Evolutionary conservation across 2,329 filamentous ascomycete genomes (phyloP).

Genomic region (Fusarium piperis): DNA sequence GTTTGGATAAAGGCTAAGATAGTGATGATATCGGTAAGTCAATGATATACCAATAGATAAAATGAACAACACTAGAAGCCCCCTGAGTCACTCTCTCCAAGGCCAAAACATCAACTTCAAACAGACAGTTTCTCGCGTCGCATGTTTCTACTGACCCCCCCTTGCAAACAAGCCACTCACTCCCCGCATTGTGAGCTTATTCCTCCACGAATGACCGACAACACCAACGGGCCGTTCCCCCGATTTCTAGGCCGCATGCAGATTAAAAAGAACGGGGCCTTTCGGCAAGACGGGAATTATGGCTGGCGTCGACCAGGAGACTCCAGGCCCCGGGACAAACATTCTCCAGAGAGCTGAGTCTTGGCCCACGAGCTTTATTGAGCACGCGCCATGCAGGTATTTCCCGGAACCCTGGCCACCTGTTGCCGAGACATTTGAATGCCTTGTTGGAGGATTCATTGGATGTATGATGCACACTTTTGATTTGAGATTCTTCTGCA

Average conservation of each 20-base stretch:
- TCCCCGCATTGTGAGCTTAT: slow-evolving; percentile 26
- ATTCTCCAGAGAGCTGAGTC: neutral
- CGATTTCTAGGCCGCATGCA: slow-evolving; percentile 19
- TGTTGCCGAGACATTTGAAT: neutral
- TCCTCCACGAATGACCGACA: slow-evolving; percentile 30
- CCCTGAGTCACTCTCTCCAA: neutral
- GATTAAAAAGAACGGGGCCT: slow-evolving; percentile 1
- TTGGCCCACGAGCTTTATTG: neutral
- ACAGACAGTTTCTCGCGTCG: neutral
- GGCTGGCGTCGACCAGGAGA: neutral
- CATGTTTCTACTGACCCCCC: neutral
- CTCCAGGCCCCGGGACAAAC: neutral
- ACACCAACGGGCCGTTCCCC: slow-evolving; percentile 17
- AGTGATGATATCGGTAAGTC: neutral
- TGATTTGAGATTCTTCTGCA: neutral
- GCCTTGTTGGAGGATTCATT: neutral
- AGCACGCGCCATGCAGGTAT: neutral
- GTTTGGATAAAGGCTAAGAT: neutral
- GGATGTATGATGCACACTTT: neutral
- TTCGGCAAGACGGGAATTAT: slow-evolving; percentile 25
- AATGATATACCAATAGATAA: neutral
- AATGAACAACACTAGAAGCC: neutral
- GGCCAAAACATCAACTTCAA: neutral
- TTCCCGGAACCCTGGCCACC: neutral
- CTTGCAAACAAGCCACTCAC: neutral